phyloP scores from a whole-genome alignment of 1,139 yeast genomes.

The Diutina ranongensis region DNA sequence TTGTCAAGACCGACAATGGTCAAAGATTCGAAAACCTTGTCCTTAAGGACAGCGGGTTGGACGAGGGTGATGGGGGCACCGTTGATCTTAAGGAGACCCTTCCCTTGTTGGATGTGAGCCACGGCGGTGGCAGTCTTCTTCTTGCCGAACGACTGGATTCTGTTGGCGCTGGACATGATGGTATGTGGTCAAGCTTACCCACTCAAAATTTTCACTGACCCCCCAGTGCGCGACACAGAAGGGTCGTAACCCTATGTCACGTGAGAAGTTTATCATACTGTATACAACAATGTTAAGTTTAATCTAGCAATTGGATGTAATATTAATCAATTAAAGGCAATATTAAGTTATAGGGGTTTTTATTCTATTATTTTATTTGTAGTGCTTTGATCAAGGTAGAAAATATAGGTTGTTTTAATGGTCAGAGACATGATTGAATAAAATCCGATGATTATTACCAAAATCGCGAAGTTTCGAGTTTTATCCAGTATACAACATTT shows the following conservation, averaged over 20 bases:
- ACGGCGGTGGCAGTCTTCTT: slow-evolving; percentile 99
- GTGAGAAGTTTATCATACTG: background rate
- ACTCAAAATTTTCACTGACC: background rate
- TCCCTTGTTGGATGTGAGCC: slow-evolving; percentile 99
- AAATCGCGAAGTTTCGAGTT: no score
- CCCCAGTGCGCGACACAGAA: background rate
- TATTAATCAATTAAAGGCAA: no score
- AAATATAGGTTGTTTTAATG: no score
- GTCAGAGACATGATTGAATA: no score
- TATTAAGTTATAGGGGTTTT: no score
- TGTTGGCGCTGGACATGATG: slow-evolving; percentile 6
- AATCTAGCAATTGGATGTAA: no score
- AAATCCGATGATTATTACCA: no score
- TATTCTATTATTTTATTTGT: no score
- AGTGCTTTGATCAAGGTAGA: no score
- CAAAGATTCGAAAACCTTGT: slow-evolving; percentile 99
- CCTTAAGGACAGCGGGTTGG: slow-evolving; percentile 97
- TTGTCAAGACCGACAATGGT: slow-evolving; percentile 97
- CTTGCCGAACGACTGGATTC: slow-evolving; percentile 89
- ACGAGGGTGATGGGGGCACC: slow-evolving; percentile 99
- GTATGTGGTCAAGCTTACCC: background rate
- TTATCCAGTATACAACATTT: no score
- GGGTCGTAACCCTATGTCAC: slow-evolving; percentile 1
- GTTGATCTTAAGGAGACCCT: slow-evolving; percentile 98
- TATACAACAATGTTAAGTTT: no score